Evolutionary conservation across 2,329 filamentous ascomycete species (phyloP), one percentile per base, ranked within the genome.

Genomic region (Phialocephala sp.): DNA sequence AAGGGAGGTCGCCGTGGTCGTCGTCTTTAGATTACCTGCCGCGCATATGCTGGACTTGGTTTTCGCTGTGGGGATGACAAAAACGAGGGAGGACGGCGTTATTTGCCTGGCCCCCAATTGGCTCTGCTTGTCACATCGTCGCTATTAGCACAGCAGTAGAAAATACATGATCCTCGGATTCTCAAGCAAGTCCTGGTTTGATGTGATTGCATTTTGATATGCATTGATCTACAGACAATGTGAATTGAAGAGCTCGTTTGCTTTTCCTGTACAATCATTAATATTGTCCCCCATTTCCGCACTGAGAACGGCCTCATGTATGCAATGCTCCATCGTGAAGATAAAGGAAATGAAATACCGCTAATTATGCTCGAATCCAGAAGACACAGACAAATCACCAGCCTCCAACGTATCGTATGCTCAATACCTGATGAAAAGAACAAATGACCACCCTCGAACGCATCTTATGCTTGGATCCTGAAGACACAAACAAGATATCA

Each of bases 1-100:
- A 99, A 99, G 93, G 95, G 95, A 87, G 95, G 95, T 97, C 94
- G 95, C 85, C 94, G 95, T 92, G 95, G 95, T 98, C 95, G 95
- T 87, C 94, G 95, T 97, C 92, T 99, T 84, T 99, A 92, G 84
- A 82, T 77, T 73, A 70, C 71, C 72, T 74, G 75, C 50, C 66
- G 56, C 24, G 62, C 56, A 64, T 71, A 64, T 55, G 72, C 73
- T 70, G 69, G 72, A 73, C 72, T 75, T 76, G 77, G 79, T 76
- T 77, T 78, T 79, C 78, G 79, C 81, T 85, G 82, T 86, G 85
- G 85, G 83, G 83, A 85, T 87, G 86, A 88, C 86, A 89, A 87
- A 82, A 84, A 89, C 88, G 88, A 85, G 87, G 85, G 82, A 68
- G 88, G 89, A 90, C 88, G 88, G 88, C 87, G 78, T 80, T 77